phyloP scores from a whole-genome alignment of 345 rosid genomes.

The Arabidopsis arenosa region DNA sequence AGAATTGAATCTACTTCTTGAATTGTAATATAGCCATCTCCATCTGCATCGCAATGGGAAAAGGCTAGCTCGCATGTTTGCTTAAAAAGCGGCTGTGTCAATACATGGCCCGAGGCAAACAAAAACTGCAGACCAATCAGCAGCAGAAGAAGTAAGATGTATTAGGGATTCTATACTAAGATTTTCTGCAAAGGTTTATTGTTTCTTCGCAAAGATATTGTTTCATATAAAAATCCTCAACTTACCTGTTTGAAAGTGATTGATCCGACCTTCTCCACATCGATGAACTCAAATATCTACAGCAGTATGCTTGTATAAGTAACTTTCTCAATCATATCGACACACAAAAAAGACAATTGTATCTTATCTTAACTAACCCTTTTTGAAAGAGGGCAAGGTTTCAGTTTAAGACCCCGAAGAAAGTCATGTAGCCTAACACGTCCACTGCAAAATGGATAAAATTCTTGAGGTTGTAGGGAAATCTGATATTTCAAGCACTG shows the following conservation, averaged over 20 bases:
- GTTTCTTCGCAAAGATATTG: neutral
- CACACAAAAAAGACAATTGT: neutral
- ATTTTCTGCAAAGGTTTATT: neutral
- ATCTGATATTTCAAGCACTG: constrained; percentile 11
- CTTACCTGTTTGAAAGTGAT: constrained; percentile 91
- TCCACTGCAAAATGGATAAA: constrained; percentile 63
- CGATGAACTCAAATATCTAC: constrained; percentile 86
- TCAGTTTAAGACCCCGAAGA: constrained; percentile 62
- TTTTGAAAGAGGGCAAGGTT: constrained; percentile 64
- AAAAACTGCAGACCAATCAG: constrained; percentile 67
- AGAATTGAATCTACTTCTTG: constrained; percentile 58
- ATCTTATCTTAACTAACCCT: constrained; percentile 55
- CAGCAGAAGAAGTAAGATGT: constrained; percentile 17
- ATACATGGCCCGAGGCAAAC: constrained; percentile 76
- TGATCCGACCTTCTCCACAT: constrained; percentile 73
- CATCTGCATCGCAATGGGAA: constrained; percentile 56
- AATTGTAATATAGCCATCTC: constrained; percentile 56
- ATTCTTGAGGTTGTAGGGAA: neutral
- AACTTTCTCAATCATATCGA: constrained; percentile 7
- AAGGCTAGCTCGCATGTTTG: constrained; percentile 76
- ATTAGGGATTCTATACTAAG: neutral
- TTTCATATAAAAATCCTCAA: constrained; percentile 12
- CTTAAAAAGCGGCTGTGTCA: constrained; percentile 65
- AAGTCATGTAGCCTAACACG: constrained; percentile 65
- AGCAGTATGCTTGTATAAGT: constrained; percentile 36